Evolutionary conservation across 1,284 basidiomycete genomes (phyloP), one percentile per base, ranked within the genome.

Genomic region (Cutaneotrichosporon sp.): DNA sequence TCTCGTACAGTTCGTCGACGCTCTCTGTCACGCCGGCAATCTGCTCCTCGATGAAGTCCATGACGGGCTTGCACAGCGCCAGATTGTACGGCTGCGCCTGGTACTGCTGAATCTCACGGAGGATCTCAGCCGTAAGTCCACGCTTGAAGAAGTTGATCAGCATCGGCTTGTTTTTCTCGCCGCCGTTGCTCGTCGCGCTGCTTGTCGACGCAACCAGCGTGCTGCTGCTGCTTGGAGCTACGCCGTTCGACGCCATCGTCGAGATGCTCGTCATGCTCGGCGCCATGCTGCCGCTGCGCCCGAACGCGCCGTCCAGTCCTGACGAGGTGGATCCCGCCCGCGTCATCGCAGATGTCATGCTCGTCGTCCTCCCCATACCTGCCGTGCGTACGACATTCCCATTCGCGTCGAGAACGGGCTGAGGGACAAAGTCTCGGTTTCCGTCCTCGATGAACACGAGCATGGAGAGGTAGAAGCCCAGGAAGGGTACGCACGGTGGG

Each of bases 401-500:
- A 4, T 56, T 40, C 21, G 55, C 55, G 38, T 56, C 55, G 14
- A 56, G 21, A 32, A 16, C 6, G 3, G 60, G 65, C 2, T 88
- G 86, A 6, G 92, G 81, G 64, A 87, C 87, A 53, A 76, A 71
- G 82, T 99, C 92, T 62, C 91, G 90, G 76, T 95, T 95, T n/a
- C 96, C 97, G 74, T 99, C 97, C 79, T 97, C 93, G 77, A 97
- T 97, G 81, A 99, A 98, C 4, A 94, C 95, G 63, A 99, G 84
- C 30, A 92, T 92, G 5, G 95, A 94, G 21, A 99, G 86, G 83
- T 97, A 98, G 62, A 97, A 91, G 72, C 96, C 96, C 60, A 99
- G 89, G 82, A 99, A 99, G 6, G 97, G 97, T 0, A 99, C 95
- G 79, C 95, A 97, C 57, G 97, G 96, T 0, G 95, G 93, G 47